phyloP scores from a whole-genome alignment of 1,139 yeast species.

The Geotrichum candidum region DNA sequence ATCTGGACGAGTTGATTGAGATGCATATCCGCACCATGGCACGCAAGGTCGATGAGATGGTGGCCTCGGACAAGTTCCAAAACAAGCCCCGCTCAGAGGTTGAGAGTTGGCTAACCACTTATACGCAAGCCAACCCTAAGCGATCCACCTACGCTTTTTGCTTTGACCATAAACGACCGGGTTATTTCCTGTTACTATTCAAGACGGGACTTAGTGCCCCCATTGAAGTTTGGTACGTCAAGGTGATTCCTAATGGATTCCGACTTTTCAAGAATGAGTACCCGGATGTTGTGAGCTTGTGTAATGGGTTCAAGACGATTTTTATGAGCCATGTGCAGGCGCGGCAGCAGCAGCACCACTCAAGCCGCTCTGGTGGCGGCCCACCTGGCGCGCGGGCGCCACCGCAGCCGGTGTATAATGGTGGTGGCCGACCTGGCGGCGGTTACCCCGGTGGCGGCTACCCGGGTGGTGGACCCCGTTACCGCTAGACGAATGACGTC shows the following conservation, averaged over 20 bases:
- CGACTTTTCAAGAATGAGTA: conserved; percentile 72
- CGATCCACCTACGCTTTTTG: conserved; percentile 90
- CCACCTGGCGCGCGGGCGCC: background rate
- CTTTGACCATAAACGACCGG: conserved; percentile 85
- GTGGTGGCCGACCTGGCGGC: conserved; percentile 5
- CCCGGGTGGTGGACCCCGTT: conserved; percentile 4
- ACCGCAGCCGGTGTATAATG: conserved; percentile 2
- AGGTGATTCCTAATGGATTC: conserved; percentile 81
- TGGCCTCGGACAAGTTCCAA: conserved; percentile 81
- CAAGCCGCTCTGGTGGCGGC: background rate
- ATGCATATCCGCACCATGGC: conserved; percentile 84
- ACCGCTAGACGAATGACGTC: background rate
- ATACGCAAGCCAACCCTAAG: conserved; percentile 85
- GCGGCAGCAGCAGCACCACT: background rate
- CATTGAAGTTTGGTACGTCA: conserved; percentile 82
- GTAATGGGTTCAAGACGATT: conserved; percentile 84
- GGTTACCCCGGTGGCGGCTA: conserved; percentile 8
- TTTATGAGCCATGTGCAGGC: conserved; percentile 22
- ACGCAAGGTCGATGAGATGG: conserved; percentile 77
- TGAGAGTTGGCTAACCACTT: conserved; percentile 79
- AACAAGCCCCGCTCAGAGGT: conserved; percentile 76
- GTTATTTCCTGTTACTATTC: conserved; percentile 82
- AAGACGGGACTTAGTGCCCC: conserved; percentile 69
- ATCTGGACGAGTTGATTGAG: conserved; percentile 88
- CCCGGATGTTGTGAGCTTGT: conserved; percentile 78